Percentiles rank a stretch among this genome's conserved stretches.
Conservation (phyloP, 352 stramenopile species). For the Pythium utonaiense region DNA sequence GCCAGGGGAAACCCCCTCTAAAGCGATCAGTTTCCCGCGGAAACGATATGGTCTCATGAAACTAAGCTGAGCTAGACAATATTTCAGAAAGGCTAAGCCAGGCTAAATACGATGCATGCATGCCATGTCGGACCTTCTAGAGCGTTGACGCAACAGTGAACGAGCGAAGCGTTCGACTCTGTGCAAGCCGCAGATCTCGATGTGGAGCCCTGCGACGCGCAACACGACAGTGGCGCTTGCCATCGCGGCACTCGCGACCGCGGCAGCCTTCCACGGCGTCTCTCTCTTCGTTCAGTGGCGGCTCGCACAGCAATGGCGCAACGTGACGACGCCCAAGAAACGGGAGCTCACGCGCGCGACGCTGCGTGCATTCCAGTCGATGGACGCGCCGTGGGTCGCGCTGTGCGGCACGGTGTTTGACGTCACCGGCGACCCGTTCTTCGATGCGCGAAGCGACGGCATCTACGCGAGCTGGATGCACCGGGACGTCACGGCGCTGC, state of each 20-base stretch:
- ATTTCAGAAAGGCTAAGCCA: neutral
- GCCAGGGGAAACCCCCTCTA: constrained; percentile 7
- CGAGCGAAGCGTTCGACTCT: neutral
- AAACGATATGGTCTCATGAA: no score
- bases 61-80: constrained; percentile 1
- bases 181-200: neutral
- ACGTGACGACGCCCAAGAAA: neutral
- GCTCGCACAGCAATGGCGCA: neutral
- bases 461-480: constrained; percentile 49
- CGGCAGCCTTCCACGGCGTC: constrained; percentile 5
- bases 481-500: constrained; percentile 48
- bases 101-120: no score
- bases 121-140: constrained; percentile 3
- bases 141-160: constrained; percentile 4
- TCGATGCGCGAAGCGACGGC: constrained; percentile 27
- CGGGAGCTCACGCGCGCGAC: neutral
- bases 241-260: constrained; percentile 2
- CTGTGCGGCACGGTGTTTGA: constrained; percentile 54
- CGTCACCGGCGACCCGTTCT: constrained; percentile 47
- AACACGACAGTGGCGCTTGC: constrained; percentile 11
- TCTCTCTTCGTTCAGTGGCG: constrained; percentile 9
- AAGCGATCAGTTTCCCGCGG: constrained; percentile 7
- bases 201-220: constrained; percentile 17
- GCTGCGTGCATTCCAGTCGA: constrained; percentile 26
- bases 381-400: constrained; percentile 35